Base-by-base conservation (phyloP, 192 early-diverging fungal genomes). In the Backusella morwellensis region DNA sequence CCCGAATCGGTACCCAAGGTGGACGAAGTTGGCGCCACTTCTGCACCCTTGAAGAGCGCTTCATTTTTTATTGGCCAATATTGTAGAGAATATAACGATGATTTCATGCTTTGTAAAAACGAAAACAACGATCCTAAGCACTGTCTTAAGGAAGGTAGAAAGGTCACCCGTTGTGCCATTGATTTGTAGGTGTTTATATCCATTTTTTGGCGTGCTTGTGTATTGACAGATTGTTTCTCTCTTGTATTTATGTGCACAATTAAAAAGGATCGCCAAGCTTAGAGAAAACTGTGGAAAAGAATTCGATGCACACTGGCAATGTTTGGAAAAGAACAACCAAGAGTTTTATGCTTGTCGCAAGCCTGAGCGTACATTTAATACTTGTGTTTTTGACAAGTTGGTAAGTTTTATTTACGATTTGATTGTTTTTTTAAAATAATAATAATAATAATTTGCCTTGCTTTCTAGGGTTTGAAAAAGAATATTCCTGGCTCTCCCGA, bases 71-170 rank as follows among this genome's bases (percentile, higher is more conserved):
- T 98, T 80, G 95, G 93, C 36, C 80, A 87, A 42, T 89, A 90
- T 81, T 99, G 97, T 93, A 92, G 94, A 78, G 93, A 93, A 63
- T 97, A 93, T 88, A 94, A 91, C 78, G 95, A 97, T 77, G 97
- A 99, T 81, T 99, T 94, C 80, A 95, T 99, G 93, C 88, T 95
- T 44, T 99, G 97, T 90, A 99, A 98, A 87, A 88, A 91, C 78
- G 95, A 97, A 75, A 93, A 88, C 82, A 89, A 90, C 70, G 93
- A 98, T 78, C 97, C 97, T 8, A 82, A 89, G 71, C 93, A 96
- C 78, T 99, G 97, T 76, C 84, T 99, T 52, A 90, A 91, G 87
- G 97, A 99, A 75, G 97, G 97, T 14, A 89, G 97, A 76, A 95
- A 95, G 78, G 97, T 98, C 78, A 99, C 97, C 50, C 92, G 97